A percentile compares a stretch with the other conserved stretches of the same genome.
Conservation (phyloP, 2,329 filamentous ascomycete genomes). For the Fusarium cicatricum region DNA sequence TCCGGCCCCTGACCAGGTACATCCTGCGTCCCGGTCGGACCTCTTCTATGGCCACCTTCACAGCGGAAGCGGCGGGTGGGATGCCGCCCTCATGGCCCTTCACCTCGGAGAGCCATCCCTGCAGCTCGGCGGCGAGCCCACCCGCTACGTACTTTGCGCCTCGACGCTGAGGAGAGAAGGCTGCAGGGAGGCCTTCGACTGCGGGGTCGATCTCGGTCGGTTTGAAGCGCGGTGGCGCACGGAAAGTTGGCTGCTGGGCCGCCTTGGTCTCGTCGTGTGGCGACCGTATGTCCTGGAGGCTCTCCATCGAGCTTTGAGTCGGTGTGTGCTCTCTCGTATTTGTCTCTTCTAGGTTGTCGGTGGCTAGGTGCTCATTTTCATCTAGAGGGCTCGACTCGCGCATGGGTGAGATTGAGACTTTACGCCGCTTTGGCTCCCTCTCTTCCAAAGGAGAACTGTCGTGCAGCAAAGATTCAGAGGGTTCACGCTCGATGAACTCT, state of each 20-base stretch:
- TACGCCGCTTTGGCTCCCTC: slow-evolving; percentile 42
- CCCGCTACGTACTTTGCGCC: slow-evolving; percentile 48
- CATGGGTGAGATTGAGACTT: slow-evolving; percentile 41
- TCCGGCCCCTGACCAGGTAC: slow-evolving; percentile 44
- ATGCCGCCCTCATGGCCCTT: slow-evolving; percentile 45
- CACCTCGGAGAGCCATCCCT: slow-evolving; percentile 53
- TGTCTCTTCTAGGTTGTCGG: not conserved
- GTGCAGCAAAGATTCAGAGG: slow-evolving; percentile 4
- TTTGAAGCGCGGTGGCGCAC: slow-evolving; percentile 52
- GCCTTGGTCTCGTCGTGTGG: slow-evolving; percentile 27
- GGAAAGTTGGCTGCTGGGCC: slow-evolving; percentile 50
- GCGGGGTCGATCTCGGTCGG: slow-evolving; percentile 37
- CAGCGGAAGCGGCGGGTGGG: slow-evolving; percentile 15
- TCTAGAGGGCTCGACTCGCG: slow-evolving; percentile 18
- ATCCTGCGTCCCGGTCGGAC: slow-evolving; percentile 45
- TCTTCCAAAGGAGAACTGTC: slow-evolving; percentile 20
- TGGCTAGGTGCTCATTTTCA: not conserved
- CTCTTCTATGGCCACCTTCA: slow-evolving; percentile 44
- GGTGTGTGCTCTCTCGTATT: slow-evolving; percentile 8
- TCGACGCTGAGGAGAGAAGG: slow-evolving; percentile 50
- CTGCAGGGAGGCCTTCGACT: slow-evolving; percentile 36
- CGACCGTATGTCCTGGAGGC: slow-evolving; percentile 14
- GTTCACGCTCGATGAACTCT: slow-evolving; percentile 14
- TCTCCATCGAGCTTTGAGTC: slow-evolving; percentile 21
- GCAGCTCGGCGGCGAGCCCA: slow-evolving; percentile 51